A percentile compares a stretch with the other conserved stretches of the same genome.
These are phyloP conservation scores for Nicotiana rustica DNA, from an alignment of 305 asterid genomes.

Conservation along the genomic window DNA sequence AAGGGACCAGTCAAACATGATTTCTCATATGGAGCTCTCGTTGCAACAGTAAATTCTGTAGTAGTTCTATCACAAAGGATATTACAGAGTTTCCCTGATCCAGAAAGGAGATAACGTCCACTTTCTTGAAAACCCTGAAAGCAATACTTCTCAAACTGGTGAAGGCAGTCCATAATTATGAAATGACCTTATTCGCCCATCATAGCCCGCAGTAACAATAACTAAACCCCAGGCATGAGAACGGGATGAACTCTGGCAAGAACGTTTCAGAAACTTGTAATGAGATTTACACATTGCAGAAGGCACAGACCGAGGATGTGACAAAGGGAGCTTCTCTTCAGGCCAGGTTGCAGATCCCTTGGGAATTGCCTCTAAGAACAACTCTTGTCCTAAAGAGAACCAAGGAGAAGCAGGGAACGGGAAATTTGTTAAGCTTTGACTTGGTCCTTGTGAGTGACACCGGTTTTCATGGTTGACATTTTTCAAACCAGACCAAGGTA, in stretches of 20 bases:
- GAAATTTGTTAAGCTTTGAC: conserved; percentile 42
- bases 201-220: conserved; percentile 84
- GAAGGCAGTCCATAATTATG: conserved; percentile 85
- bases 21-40: background rate
- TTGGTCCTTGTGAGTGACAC: conserved; percentile 40
- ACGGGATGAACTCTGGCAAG: conserved; percentile 69
- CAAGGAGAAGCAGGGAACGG: conserved; percentile 57
- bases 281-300: conserved; percentile 60
- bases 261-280: conserved; percentile 68
- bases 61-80: conserved; percentile 26
- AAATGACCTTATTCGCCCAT: conserved; percentile 85
- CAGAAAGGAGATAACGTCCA: background rate
- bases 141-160: conserved; percentile 6
- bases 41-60: conserved; percentile 19
- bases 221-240: conserved; percentile 88
- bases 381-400: conserved; percentile 60
- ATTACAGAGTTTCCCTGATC: background rate
- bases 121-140: background rate
- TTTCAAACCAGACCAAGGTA: conserved; percentile 81
- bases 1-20: background rate
- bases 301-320: conserved; percentile 46
- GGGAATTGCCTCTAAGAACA: conserved; percentile 60
- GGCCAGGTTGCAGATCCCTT: conserved; percentile 98
- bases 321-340: conserved; percentile 79
- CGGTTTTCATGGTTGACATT: conserved; percentile 33